phyloP scores from a whole-genome alignment of 164 flowering plant species.

The Umbellularia californica region DNA sequence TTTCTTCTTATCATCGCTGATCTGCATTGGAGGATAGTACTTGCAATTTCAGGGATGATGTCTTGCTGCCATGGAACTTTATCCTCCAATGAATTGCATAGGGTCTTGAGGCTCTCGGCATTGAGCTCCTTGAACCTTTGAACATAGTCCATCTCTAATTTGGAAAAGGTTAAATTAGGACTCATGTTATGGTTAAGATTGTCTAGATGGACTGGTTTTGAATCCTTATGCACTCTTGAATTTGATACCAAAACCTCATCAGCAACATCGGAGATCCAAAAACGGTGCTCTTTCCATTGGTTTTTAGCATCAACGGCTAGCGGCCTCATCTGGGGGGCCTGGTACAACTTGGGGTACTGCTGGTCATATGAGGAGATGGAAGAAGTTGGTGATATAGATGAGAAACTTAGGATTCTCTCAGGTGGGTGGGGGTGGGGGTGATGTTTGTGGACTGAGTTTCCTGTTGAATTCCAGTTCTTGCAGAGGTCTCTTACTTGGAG shows the following conservation, averaged over 20 bases:
- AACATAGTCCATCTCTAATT: slow-evolving; percentile 49
- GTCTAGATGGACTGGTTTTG: slow-evolving; percentile 43
- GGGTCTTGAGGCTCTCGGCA: slow-evolving; percentile 45
- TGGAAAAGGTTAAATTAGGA: slow-evolving; percentile 57
- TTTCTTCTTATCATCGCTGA: slow-evolving; percentile 66
- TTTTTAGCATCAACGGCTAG: slow-evolving; percentile 27
- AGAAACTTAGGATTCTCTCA: slow-evolving; percentile 43
- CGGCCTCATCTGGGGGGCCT: slow-evolving; percentile 42
- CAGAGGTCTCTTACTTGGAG: slow-evolving; percentile 44
- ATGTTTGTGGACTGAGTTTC: slow-evolving; percentile 51
- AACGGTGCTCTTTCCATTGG: slow-evolving; percentile 28
- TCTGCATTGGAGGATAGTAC: slow-evolving; percentile 63
- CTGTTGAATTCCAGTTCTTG: slow-evolving; percentile 60
- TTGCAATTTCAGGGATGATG: slow-evolving; percentile 64
- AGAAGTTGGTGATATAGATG: slow-evolving; percentile 57
- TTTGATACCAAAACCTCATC: slow-evolving; percentile 21
- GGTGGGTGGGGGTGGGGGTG: slow-evolving; percentile 13
- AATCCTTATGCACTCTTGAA: slow-evolving; percentile 32
- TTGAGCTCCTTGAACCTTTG: slow-evolving; percentile 61
- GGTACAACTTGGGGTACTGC: slow-evolving; percentile 26
- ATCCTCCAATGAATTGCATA: slow-evolving; percentile 64
- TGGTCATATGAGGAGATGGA: slow-evolving; percentile 52
- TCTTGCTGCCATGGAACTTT: slow-evolving; percentile 82
- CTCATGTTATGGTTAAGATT: slow-evolving; percentile 47
- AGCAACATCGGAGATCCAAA: slow-evolving; percentile 31